Evolutionary conservation across 164 flowering plant species (phyloP), one percentile per base, ranked within the genome.

Genomic region (Brasenia schreberi): DNA sequence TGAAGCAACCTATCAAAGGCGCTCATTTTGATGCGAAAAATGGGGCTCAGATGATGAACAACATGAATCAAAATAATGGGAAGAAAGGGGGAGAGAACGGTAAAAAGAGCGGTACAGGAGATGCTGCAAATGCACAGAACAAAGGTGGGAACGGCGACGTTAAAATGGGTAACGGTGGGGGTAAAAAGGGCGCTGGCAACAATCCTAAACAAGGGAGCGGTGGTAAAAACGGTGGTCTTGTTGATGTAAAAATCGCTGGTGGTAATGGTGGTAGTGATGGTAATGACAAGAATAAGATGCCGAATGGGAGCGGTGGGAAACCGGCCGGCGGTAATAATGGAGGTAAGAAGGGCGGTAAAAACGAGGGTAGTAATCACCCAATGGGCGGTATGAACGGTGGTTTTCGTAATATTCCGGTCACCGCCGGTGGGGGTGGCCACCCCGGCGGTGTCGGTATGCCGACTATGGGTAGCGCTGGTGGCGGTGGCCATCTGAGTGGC

Each of bases 21-120:
- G 52, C 53, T 7, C 67, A 33, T 33, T 33, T 33, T 33, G 39
- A 33, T 33, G 39, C 39, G 1, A 33, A 33, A 7, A 61, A 61
- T 61, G 63, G 63, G 63, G 63, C 19, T 10, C 64, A 61, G 63
- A 53, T 66, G 62, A 42, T 68, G 72, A 65, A 49, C 53, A 12
- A 12, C 56, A 3, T 49, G 3, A 49, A 49, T 14, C 12, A 74
- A 3, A 73, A 64, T 18, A 82, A 77, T 4, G 89, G 85, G 4
- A 79, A 79, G 67, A 80, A 81, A 43, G 85, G 83, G 7, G 85
- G 82, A 39, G 73, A 69, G 49, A 77, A 72, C 3, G 85, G 83
- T 5, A 80, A 77, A 42, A 79, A 79, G 61, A 75, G 77, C 18
- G 85, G 80, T 33, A 79, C 81, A n/a, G 78, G 74, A 11, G 33